Base-by-base conservation (phyloP, 257 asterid species). In the Solanum medicagineum region DNA sequence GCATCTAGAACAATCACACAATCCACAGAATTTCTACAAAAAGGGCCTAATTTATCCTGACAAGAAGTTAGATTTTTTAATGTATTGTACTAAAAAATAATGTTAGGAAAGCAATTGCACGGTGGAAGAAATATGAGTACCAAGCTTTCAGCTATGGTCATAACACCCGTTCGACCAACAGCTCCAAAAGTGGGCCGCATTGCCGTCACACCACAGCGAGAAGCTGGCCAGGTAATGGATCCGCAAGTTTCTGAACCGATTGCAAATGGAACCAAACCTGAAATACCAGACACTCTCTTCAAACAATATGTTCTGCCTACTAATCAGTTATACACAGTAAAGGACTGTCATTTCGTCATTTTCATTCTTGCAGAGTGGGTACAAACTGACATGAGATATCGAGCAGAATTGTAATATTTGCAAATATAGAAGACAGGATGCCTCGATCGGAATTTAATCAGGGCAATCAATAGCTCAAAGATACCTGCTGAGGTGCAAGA, bases 151-250 rank as follows among this genome's bases (percentile, higher is more conserved):
- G 98, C 93, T 85, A 95, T 86, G 94, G 98, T 96, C 93, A 96
- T 81, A 32, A 95, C 97, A 54, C 99, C 98, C 3, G 95, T 94
- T 86, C 98, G 93, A 47, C 98, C 97, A 56, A 94, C 95, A 55
- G 94, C 85, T 83, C 99, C 99, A 73, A 96, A 96, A 84, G 96
- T 92, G 44, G 98, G 99, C 54, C 97, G 96, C 51, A 96, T 65
- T 49, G 98, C 98, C 11, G 98, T 96, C 85, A 95, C 95, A 8
- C 98, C 98, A 87, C 99, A 96, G n/a, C 98, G 97, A 74, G 98
- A 92, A 57, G 98, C 98, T 81, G 98, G 99, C 85, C 90, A 92
- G 55, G 98, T 94, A 51, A 96, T 94, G 80, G 99, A 95, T 66
- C 99, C 98, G 22, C 91, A 92, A 77, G 98, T 95, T 92, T 96